Base-by-base conservation (phyloP, 371 early-diverging fungal species). In the Conidiobolus incongruus region DNA sequence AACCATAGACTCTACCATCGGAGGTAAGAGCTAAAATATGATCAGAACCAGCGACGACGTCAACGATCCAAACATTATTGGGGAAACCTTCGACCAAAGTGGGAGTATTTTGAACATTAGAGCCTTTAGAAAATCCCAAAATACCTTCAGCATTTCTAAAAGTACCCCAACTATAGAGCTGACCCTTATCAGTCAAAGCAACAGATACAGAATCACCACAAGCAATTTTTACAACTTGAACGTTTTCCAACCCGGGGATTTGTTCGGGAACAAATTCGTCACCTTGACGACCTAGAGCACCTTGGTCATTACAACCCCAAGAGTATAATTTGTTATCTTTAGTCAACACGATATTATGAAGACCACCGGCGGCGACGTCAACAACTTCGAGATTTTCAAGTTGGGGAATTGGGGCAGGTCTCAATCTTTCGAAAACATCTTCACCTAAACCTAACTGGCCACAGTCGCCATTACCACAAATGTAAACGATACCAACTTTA, bases 281-380 rank as follows among this genome's bases (percentile, higher is more conserved):
- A 35, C 65, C 74, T 50, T 92, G 95, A 28, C 90, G 70, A 50
- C 98, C 98, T 15, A 99, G 69, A n/a, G 93, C 92, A 46, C 70
- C 61, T 58, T 98, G 91, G 62, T 99, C 99, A 59, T 98, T 98
- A 66, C 93, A 89, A 1, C 99, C 99, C 96, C 96, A 98, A 31
- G 90, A 74, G 62, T 65, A 79, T 19, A 84, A 53, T 67, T 72
- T 51, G 45, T 87, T 83, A 17, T 75, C 71, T 1, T 51, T 58
- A 3, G 80, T 73, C 17, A 91, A 46, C 26, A 89, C 88, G 44
- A 88, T 62, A 16, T 83, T 66, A 56, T 96, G 97, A 56, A 95
- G 71, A 42, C 77, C 75, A 40, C 98, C 98, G 45, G 79, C 75
- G n/a, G 59, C 67, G 48, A 98, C 69, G 35, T 77, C 71, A 5